Conservation (phyloP, 1,139 yeast species). For the Magnusiomyces fungicola region DNA sequence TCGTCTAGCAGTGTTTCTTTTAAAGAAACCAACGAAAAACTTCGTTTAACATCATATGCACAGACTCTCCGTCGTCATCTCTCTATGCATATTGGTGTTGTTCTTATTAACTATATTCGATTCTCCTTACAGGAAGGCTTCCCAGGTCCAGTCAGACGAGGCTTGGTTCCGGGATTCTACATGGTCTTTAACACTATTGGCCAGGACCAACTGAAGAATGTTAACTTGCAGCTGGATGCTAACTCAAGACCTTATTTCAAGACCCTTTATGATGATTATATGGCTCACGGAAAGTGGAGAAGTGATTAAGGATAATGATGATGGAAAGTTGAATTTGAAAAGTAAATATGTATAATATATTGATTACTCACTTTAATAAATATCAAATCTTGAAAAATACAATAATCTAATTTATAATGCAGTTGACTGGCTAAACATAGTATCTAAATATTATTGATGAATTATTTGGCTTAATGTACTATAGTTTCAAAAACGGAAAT, state of each 20-base stretch:
- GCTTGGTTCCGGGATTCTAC: conserved; percentile 51
- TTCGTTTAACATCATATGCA: conserved; percentile 37
- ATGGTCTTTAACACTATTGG: conserved; percentile 65
- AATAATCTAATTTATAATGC: too few species aligned
- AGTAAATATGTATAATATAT: not conserved
- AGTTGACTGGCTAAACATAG: too few species aligned
- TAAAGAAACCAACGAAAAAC: conserved; percentile 2
- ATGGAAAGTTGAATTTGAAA: not conserved
- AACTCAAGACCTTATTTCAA: conserved; percentile 66
- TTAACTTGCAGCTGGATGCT: conserved; percentile 63
- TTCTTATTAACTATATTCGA: conserved; percentile 45
- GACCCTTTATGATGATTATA: conserved; percentile 63
- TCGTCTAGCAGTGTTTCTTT: conserved; percentile 1
- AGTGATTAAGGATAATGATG: conserved; percentile 36
- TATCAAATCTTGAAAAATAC: too few species aligned
- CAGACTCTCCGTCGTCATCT: conserved; percentile 50
- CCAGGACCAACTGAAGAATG: conserved; percentile 52
- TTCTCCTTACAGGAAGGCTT: conserved; percentile 50
- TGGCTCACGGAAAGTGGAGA: conserved; percentile 77
- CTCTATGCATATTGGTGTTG: conserved; percentile 54
- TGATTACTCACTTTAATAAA: too few species aligned
- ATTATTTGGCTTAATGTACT: too few species aligned
- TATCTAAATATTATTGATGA: too few species aligned
- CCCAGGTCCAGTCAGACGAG: conserved; percentile 42
- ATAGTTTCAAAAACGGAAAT: too few species aligned